Percentiles rank a stretch among this genome's conserved stretches.
Evolutionary conservation across 2,329 filamentous ascomycete genomes (phyloP).

Genomic region (Fusarium foetens): DNA sequence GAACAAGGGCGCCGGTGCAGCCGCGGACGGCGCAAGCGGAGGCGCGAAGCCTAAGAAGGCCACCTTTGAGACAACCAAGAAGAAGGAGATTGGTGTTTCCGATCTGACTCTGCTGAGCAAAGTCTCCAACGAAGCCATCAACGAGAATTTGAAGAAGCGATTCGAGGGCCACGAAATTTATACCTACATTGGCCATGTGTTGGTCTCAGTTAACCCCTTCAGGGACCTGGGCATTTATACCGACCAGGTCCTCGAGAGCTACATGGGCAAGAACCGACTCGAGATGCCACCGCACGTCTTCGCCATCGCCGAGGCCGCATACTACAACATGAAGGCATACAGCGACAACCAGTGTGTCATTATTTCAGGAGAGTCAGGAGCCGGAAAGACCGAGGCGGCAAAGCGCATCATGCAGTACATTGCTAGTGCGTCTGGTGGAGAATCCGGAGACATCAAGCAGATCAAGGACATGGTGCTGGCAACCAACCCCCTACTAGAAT

Average conservation of each 20-base stretch:
- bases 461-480: conserved; percentile 99
- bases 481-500: conserved; percentile 95
- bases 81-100: conserved; percentile 98
- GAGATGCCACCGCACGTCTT: conserved; percentile 97
- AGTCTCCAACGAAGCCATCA: conserved; percentile 99
- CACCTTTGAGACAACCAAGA: conserved; percentile 94
- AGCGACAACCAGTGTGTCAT: conserved; percentile 99
- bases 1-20: conserved; percentile 53
- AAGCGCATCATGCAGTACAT: conserved; percentile 99
- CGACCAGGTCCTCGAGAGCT: conserved; percentile 90
- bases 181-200: conserved; percentile 99
- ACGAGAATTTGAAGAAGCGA: conserved; percentile 97
- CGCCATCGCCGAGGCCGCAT: conserved; percentile 92
- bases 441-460: conserved; percentile 87
- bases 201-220: conserved; percentile 99
- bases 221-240: conserved; percentile 98
- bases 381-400: conserved; percentile 97
- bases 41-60: conserved; percentile 88
- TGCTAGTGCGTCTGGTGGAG: conserved; percentile 90
- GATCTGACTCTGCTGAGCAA: conserved; percentile 98
- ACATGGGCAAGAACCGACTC: conserved; percentile 95
- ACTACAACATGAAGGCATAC: conserved; percentile 99
- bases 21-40: conserved; percentile 51
- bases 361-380: conserved; percentile 97
- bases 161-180: conserved; percentile 99